A percentile compares a stretch with the other conserved stretches of the same genome.
These are phyloP conservation scores for Pseudocercospora eumusae DNA, from an alignment of 2,329 filamentous ascomycete species.

Conservation along the genomic window DNA sequence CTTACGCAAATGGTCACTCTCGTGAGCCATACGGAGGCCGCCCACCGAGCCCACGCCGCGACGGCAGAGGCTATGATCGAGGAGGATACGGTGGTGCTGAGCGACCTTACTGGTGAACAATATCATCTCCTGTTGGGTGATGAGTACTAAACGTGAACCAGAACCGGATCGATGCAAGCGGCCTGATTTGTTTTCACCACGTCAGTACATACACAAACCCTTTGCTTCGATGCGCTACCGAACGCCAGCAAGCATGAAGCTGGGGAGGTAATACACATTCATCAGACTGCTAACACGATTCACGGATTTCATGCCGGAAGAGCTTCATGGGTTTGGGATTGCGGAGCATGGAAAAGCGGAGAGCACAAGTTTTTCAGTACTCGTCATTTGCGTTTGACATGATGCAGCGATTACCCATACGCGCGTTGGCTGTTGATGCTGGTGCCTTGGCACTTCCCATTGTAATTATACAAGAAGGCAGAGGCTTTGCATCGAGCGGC, in stretches of 20 bases:
- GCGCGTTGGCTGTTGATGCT: slow-evolving; percentile 8
- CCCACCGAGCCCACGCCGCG: slow-evolving; percentile 53
- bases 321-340: slow-evolving; percentile 3
- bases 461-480: slow-evolving; percentile 10
- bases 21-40: slow-evolving; percentile 50
- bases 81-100: slow-evolving; percentile 33
- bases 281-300: slow-evolving; percentile 3
- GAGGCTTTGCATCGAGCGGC: slow-evolving; percentile 8
- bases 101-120: slow-evolving; percentile 37
- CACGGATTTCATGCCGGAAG: slow-evolving; percentile 1
- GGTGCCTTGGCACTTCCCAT: slow-evolving; percentile 7
- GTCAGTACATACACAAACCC: slow-evolving; percentile 18
- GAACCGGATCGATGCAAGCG: slow-evolving; percentile 15
- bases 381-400: slow-evolving; percentile 10
- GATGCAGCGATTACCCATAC: slow-evolving; percentile 6
- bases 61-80: slow-evolving; percentile 36
- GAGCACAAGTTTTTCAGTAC: background rate
- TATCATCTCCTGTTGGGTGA: slow-evolving; percentile 24
- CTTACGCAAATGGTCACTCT: slow-evolving; percentile 60
- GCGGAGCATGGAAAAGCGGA: slow-evolving; percentile 6
- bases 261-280: slow-evolving; percentile 3
- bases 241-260: slow-evolving; percentile 6
- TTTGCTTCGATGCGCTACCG: slow-evolving; percentile 3
- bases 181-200: slow-evolving; percentile 17
- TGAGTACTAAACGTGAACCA: slow-evolving; percentile 26